Base-by-base conservation (phyloP, 2,329 filamentous ascomycete genomes). In the Beauveria caledonica region DNA sequence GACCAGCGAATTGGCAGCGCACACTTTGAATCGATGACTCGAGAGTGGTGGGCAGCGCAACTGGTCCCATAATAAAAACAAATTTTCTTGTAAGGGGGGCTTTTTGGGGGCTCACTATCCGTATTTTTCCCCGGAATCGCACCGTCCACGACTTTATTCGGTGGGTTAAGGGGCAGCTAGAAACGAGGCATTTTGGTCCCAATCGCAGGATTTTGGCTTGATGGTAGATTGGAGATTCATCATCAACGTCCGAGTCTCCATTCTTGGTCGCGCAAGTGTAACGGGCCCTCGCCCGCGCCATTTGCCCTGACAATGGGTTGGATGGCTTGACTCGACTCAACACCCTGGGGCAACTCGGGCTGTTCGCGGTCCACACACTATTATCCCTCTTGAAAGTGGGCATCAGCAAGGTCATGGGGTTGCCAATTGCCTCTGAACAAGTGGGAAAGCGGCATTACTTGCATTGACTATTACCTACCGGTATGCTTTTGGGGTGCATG, bases 121-220 rank as follows among this genome's bases (percentile, higher is more conserved):
- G n/a, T n/a, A n/a, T n/a, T n/a, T 33, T 58, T 42, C 55, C 55
- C 55, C 45, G 11, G 45, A 58, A 58, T 58, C 45, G 46, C 13
- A 29, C 42, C 19, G 29, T 46, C 36, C 23, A 13, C 56, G 57
- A 53, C 57, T 52, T 25, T 59, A 53, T 59, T 59, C 13, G 39
- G 49, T 59, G 57, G 57, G 48, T 27, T 52, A 8, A 8, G 19
- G 6, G 19, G 23, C 29, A 33, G 29, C 5, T 10, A 11, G 44
- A 33, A 40, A 58, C 56, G 56, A 58, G 56, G 56, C 46, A 58
- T 58, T 58, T 58, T 58, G 46, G 13, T 33, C 17, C 48, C 33
- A 36, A 13, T 36, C 27, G 27, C 11, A 33, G 36, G 10, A 33
- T 6, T 36, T 36, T 36, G 33, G 11, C 33, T 36, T 5, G 33